Conservation (phyloP, 306 rosid species). For the Sophora flavescens region DNA sequence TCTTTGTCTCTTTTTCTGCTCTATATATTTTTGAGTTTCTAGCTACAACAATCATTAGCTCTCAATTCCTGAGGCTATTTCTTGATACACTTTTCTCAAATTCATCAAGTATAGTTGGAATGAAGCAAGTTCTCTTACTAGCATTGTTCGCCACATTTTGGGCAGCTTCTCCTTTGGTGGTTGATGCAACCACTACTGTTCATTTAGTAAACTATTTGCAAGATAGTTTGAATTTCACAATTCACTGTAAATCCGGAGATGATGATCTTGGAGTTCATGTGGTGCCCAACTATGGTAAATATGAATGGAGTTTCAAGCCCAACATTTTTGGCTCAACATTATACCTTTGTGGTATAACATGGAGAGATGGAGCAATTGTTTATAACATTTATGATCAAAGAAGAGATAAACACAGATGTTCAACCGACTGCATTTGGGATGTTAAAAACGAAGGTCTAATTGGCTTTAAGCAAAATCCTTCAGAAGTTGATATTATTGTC, state of each 20-base stretch:
- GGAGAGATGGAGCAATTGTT: neutral
- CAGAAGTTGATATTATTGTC: neutral
- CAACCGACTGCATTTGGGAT: neutral
- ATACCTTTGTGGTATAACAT: neutral
- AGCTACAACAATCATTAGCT: too few relatives aligned
- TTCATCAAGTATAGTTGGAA: too few relatives aligned
- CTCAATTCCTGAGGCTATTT: too few relatives aligned
- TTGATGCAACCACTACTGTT: neutral
- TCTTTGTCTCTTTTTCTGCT: too few relatives aligned
- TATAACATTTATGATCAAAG: neutral
- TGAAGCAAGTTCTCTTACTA: too few relatives aligned
- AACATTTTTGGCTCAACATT: neutral
- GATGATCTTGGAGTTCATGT: neutral
- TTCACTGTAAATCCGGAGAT: neutral
- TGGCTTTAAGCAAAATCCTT: neutral
- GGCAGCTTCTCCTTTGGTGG: neutral
- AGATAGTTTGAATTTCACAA: too few relatives aligned
- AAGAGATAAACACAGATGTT: neutral
- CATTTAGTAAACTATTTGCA: too few relatives aligned
- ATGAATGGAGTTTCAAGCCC: neutral
- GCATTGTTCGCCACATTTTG: too few relatives aligned
- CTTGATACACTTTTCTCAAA: too few relatives aligned
- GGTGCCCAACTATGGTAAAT: neutral
- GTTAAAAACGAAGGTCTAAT: neutral
- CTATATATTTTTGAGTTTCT: too few relatives aligned